A percentile compares a stretch with the other conserved stretches of the same genome.
phyloP scores from a whole-genome alignment of 2,329 filamentous ascomycete genomes.

The Stemphylium vesicarium region DNA sequence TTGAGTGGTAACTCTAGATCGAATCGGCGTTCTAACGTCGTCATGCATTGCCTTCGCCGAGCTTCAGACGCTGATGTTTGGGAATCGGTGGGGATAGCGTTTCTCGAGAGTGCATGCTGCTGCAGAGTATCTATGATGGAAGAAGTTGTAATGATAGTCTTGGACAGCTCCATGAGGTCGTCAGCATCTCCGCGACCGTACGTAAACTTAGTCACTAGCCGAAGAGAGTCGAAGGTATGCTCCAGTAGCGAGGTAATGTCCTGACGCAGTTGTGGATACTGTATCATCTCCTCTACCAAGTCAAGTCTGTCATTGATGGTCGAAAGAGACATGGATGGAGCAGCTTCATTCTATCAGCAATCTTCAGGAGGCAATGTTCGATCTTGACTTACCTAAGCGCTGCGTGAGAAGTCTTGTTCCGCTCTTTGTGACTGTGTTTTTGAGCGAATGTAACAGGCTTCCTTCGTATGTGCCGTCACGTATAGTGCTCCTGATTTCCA shows the following conservation, averaged over 20 bases:
- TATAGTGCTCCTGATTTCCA: slow-evolving; percentile 88
- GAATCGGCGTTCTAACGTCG: slow-evolving; percentile 63
- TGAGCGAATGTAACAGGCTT: slow-evolving; percentile 87
- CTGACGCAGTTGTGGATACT: slow-evolving; percentile 71
- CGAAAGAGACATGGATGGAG: slow-evolving; percentile 84
- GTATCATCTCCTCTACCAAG: slow-evolving; percentile 77
- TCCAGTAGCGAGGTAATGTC: slow-evolving; percentile 71
- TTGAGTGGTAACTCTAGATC: slow-evolving; percentile 69
- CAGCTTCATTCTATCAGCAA: slow-evolving; percentile 54
- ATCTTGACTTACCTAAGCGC: slow-evolving; percentile 70
- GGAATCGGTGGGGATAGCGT: slow-evolving; percentile 15
- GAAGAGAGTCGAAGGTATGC: slow-evolving; percentile 82
- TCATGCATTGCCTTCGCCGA: slow-evolving; percentile 37
- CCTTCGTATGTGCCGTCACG: slow-evolving; percentile 79
- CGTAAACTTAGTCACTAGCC: slow-evolving; percentile 92
- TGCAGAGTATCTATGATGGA: slow-evolving; percentile 60
- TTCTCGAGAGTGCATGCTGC: slow-evolving; percentile 30
- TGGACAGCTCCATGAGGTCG: slow-evolving; percentile 82
- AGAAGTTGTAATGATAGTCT: slow-evolving; percentile 77
- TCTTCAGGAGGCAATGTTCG: rapidly evolving
- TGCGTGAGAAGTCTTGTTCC: slow-evolving; percentile 83
- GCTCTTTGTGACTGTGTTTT: slow-evolving; percentile 88
- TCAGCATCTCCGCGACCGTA: slow-evolving; percentile 91
- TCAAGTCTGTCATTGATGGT: slow-evolving; percentile 82
- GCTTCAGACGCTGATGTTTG: slow-evolving; percentile 13